Percentiles rank a stretch among this genome's conserved stretches.
These are phyloP conservation scores for Erodium chrysanthum DNA, from an alignment of 441 rosid genomes.

Conservation along the genomic window DNA sequence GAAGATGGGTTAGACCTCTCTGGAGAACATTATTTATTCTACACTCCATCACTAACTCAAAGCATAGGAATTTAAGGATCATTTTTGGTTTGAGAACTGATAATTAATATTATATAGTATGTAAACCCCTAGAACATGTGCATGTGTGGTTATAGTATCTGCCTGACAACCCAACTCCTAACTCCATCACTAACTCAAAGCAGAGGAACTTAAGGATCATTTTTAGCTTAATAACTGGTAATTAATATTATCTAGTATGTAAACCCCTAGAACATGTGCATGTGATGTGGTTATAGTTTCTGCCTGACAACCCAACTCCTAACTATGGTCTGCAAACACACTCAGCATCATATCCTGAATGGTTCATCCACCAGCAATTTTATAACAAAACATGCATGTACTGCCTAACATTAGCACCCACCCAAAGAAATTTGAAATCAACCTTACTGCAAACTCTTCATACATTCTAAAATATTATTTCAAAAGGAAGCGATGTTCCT, in stretches of 20 bases:
- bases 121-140: not conserved
- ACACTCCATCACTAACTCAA: not conserved
- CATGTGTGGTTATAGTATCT: not conserved
- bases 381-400: not conserved
- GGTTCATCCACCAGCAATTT: not conserved
- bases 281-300: not conserved
- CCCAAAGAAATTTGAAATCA: not conserved
- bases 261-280: not conserved
- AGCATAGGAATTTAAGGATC: not conserved
- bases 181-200: not conserved
- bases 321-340: not conserved
- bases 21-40: not conserved
- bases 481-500: not conserved
- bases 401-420: not conserved
- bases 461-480: not conserved
- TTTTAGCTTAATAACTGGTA: not conserved
- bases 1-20: not conserved
- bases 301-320: not conserved
- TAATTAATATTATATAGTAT: not conserved
- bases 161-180: not conserved
- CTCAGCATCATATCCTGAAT: not conserved
- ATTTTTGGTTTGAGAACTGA: not conserved
- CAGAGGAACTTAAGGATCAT: not conserved
- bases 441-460: not conserved
- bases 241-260: not conserved